Evolutionary conservation across 352 stramenopile species (phyloP).

Genomic region (Phytopythium kandeliae): DNA sequence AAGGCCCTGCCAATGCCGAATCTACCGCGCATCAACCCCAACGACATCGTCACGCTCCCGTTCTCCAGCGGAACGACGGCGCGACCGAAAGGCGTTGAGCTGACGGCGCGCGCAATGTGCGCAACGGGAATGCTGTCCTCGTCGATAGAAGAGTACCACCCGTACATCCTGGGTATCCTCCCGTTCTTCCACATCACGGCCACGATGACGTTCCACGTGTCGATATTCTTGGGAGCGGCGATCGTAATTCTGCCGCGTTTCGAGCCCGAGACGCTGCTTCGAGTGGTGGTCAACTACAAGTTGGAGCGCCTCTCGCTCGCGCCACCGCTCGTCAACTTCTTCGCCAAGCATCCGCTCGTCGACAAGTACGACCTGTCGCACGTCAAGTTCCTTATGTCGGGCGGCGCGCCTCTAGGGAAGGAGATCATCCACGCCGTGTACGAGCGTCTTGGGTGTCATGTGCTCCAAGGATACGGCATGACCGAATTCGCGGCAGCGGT

Average conservation of each 20-base stretch:
- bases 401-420: slow-evolving; percentile 74
- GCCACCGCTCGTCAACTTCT: slow-evolving; percentile 69
- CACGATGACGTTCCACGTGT: slow-evolving; percentile 60
- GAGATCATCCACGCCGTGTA: slow-evolving; percentile 55
- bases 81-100: slow-evolving; percentile 84
- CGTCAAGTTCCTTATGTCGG: slow-evolving; percentile 62
- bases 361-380: slow-evolving; percentile 83
- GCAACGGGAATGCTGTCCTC: slow-evolving; percentile 57
- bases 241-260: slow-evolving; percentile 84
- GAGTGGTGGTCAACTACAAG: slow-evolving; percentile 68
- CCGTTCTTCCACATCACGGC: slow-evolving; percentile 94
- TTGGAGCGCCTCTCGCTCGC: slow-evolving; percentile 52
- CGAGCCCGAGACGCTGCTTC: slow-evolving; percentile 81
- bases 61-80: slow-evolving; percentile 93
- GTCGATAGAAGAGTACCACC: slow-evolving; percentile 31
- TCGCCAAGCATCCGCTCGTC: slow-evolving; percentile 84
- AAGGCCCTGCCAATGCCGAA: slow-evolving; percentile 18
- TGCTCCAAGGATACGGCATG: slow-evolving; percentile 50
- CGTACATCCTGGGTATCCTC: slow-evolving; percentile 42
- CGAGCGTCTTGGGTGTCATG: slow-evolving; percentile 39
- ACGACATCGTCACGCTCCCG: slow-evolving; percentile 48
- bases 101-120: slow-evolving; percentile 79
- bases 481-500: slow-evolving; percentile 51
- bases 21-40: slow-evolving; percentile 18
- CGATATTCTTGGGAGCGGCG: slow-evolving; percentile 50